These are phyloP conservation scores for Aspergillus udagawae DNA, from an alignment of 2,329 filamentous ascomycete species.

Conservation along the genomic window DNA sequence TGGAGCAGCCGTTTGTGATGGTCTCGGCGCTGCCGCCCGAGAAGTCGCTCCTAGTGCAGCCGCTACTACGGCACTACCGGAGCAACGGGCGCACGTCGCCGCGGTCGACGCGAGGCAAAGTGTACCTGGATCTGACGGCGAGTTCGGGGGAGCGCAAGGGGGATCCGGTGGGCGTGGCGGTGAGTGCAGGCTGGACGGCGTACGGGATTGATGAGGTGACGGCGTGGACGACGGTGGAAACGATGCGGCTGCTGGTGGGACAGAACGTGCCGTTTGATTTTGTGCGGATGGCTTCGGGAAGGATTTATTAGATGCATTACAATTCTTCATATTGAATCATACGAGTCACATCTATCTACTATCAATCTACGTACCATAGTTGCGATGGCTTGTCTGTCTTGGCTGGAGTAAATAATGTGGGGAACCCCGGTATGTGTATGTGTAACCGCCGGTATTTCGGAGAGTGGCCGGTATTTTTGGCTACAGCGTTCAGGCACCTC, in stretches of 20 bases:
- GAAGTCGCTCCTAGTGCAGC: conserved; percentile 73
- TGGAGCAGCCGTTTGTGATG: conserved; percentile 77
- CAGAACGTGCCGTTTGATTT: conserved; percentile 88
- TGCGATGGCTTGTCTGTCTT: background rate
- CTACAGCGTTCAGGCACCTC: no score
- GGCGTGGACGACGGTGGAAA: conserved; percentile 81
- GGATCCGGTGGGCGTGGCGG: conserved; percentile 66
- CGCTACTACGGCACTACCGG: conserved; percentile 69
- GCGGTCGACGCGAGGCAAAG: conserved; percentile 51
- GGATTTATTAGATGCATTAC: conserved; percentile 33
- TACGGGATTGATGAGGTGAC: conserved; percentile 77
- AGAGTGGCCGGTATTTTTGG: no score
- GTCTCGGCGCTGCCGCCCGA: conserved; percentile 74
- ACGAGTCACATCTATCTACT: conserved; percentile 21
- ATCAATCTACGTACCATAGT: no score
- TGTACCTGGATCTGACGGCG: conserved; percentile 76
- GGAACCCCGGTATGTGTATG: background rate
- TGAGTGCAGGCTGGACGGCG: conserved; percentile 71
- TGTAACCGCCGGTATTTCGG: background rate
- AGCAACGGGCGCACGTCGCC: conserved; percentile 38
- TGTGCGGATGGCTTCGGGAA: conserved; percentile 66
- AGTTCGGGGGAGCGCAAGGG: conserved; percentile 56
- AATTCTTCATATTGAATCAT: conserved; percentile 23
- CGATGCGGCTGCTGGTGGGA: conserved; percentile 70
- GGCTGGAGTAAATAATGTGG: background rate